Base-by-base conservation (phyloP, 208 protist genomes). In the Willaertia magna region DNA sequence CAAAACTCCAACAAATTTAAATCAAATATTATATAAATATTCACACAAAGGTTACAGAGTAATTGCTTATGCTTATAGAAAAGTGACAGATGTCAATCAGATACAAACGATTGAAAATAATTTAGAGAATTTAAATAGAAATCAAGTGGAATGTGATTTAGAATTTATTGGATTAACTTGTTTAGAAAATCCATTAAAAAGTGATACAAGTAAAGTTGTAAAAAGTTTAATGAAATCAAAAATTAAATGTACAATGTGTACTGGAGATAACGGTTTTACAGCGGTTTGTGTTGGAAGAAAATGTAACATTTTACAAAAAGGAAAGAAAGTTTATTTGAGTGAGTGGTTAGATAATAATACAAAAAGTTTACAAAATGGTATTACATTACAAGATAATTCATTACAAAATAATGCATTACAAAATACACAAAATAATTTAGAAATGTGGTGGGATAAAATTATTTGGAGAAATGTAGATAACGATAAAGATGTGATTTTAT, bases 21-120 rank as follows among this genome's bases (percentile, higher is more conserved):
- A 20, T n/a, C 43, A 87, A 20, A 86, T 96, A 74, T 96, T 97
- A 40, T 79, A 79, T 2, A 85, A 94, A 43, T 97, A 93, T 78
- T 93, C 96, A 1, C 81, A 93, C 4, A 76, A 95, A 52, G 98
- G 98, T n/a, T 94, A 92, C 85, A 95, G 98, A 52, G 97, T 99
- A 42, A 95, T 99, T 55, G 97, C 98, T 0, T 88, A 99, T 1
- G 98, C 92, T 40, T 95, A 94, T 88, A 97, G 95, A 51, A 86
- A 85, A 43, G 82, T 26, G 18, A 20, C 39, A 44, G n/a, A 90
- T 52, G 26, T n/a, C 7, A 12, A 59, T 1, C 2, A 2, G 26
- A 16, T 59, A 3, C 51, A 59, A 12, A 59, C 4, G 16, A 16
- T 59, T n/a, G 18, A 59, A n/a, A 26, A 67, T 34, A 34, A 34